Evolutionary conservation across 331 rosid species (phyloP).

Genomic region (Telfairia occidentalis): DNA sequence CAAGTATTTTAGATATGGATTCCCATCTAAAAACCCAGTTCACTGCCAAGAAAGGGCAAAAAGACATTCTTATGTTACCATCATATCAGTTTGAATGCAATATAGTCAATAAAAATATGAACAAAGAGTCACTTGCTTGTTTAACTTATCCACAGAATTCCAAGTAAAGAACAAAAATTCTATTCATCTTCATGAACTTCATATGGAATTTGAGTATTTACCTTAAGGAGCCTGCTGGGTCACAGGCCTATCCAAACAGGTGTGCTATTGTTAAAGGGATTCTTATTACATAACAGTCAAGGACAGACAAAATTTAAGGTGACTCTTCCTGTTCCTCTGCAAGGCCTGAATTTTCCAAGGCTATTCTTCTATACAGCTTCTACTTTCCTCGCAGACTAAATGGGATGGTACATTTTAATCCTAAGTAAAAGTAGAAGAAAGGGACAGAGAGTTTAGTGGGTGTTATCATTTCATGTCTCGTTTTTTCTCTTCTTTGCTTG

Average conservation of each 20-base stretch:
- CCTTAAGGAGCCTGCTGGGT: background rate
- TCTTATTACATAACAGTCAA: slow-evolving; percentile 1
- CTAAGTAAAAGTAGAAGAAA: slow-evolving; percentile 15
- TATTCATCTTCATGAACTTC: background rate
- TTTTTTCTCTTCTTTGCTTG: slow-evolving; percentile 5
- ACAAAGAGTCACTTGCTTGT: background rate
- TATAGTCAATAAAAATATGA: background rate
- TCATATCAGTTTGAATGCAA: background rate
- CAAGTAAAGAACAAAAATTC: slow-evolving; percentile 1
- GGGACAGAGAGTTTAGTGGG: slow-evolving; percentile 10
- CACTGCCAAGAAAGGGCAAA: slow-evolving; percentile 9
- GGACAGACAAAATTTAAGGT: slow-evolving; percentile 1
- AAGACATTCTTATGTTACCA: slow-evolving; percentile 6
- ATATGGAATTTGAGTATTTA: background rate
- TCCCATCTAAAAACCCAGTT: slow-evolving; percentile 1
- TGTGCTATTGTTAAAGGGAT: background rate
- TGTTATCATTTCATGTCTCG: slow-evolving; percentile 4
- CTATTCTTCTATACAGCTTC: slow-evolving; percentile 2
- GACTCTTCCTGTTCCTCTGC: background rate
- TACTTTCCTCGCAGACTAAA: slow-evolving; percentile 4
- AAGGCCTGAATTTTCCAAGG: background rate
- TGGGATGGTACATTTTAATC: slow-evolving; percentile 4
- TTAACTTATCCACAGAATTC: background rate
- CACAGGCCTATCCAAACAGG: background rate
- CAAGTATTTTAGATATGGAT: slow-evolving; percentile 8